Percentiles rank a stretch among this genome's conserved stretches.
Conservation (phyloP, 2,329 filamentous ascomycete genomes). For the Cordyceps cateniannulata region DNA sequence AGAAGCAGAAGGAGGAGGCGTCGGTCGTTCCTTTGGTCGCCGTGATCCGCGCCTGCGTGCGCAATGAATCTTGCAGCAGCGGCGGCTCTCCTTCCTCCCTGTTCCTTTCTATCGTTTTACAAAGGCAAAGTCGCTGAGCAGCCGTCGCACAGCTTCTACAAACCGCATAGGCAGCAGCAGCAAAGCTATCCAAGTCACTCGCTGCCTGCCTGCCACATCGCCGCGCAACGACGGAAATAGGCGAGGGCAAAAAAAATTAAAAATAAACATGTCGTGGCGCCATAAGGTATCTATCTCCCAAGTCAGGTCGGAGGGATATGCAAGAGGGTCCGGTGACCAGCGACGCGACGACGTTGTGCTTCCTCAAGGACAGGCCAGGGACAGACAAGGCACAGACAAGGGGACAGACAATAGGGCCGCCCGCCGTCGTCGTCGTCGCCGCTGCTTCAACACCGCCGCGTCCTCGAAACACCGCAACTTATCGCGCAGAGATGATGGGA, state of each 20-base stretch:
- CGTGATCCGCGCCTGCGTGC: too few species aligned
- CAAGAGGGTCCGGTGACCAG: slow-evolving; percentile 12
- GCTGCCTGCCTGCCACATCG: not conserved
- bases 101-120: not conserved
- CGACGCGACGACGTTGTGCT: slow-evolving; percentile 2
- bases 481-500: not conserved
- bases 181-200: not conserved
- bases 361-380: not conserved
- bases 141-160: not conserved
- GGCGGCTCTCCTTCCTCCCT: not conserved
- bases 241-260: not conserved
- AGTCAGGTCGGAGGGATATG: slow-evolving; percentile 5
- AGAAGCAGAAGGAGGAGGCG: too few species aligned
- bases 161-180: slow-evolving; percentile 5
- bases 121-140: not conserved
- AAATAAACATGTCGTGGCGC: not conserved
- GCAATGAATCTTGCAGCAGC: too few species aligned
- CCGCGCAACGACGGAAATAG: not conserved
- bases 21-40: too few species aligned
- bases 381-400: too few species aligned
- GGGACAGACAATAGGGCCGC: not conserved
- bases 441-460: not conserved
- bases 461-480: slow-evolving; percentile 7
- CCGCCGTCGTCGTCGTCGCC: not conserved
- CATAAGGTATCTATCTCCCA: not conserved